A percentile compares a stretch with the other conserved stretches of the same genome.
phyloP scores from a whole-genome alignment of 306 rosid species.

The Cyclanthera cordifolia region DNA sequence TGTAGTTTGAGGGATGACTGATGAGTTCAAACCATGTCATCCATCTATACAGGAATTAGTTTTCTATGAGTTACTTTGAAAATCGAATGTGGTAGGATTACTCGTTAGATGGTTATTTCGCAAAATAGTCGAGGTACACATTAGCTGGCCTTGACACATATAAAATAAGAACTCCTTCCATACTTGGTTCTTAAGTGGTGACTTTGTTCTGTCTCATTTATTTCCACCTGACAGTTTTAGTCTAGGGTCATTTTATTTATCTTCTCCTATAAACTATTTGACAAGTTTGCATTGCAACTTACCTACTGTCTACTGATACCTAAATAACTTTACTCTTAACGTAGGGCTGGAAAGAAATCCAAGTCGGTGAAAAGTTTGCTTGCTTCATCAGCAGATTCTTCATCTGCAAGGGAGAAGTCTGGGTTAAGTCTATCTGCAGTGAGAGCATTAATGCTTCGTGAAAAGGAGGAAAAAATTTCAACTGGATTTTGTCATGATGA shows the following conservation, averaged over 20 bases:
- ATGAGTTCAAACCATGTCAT: no score
- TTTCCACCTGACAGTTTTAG: neutral
- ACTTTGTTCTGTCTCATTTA: neutral
- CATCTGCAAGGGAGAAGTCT: conserved; percentile 63
- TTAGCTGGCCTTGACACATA: no score
- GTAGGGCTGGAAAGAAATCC: conserved; percentile 66
- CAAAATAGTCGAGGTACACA: no score
- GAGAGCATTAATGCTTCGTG: conserved; percentile 76
- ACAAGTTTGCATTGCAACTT: conserved; percentile 3
- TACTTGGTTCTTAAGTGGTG: neutral
- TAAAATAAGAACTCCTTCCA: neutral
- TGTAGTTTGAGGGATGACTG: no score
- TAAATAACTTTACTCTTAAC: conserved; percentile 22
- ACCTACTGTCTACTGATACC: conserved; percentile 4
- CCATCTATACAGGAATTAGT: no score
- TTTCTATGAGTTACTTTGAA: no score
- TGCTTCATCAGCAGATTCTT: conserved; percentile 48
- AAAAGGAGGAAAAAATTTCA: conserved; percentile 61
- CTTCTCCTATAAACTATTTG: neutral
- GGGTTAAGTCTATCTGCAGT: conserved; percentile 66
- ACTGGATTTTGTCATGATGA: conserved; percentile 46
- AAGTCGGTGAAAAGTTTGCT: conserved; percentile 70
- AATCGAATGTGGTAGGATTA: no score
- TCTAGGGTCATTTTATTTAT: neutral
- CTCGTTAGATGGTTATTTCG: no score